Percentiles rank a stretch among this genome's conserved stretches.
phyloP scores from a whole-genome alignment of 371 early-diverging fungal genomes.

The Umbelopsis sp. region DNA sequence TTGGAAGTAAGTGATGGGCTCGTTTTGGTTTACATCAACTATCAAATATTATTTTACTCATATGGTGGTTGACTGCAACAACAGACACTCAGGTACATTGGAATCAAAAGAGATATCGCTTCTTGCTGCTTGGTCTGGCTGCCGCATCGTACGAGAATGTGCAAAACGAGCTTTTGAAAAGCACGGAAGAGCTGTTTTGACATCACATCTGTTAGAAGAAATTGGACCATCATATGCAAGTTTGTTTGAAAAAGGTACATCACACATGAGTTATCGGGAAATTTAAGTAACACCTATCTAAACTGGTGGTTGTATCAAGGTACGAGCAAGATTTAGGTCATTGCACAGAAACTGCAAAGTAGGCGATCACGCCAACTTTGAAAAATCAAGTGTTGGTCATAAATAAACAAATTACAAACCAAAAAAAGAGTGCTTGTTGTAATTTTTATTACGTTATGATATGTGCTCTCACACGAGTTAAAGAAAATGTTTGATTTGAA shows the following conservation, averaged over 20 bases:
- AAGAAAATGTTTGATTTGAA: slow-evolving; percentile 62
- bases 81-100: slow-evolving; percentile 47
- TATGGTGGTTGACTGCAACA: background rate
- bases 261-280: background rate
- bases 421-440: background rate
- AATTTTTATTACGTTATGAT: background rate
- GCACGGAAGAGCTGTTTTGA: slow-evolving; percentile 71
- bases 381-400: too few species aligned
- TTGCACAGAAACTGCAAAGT: too few species aligned
- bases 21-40: background rate
- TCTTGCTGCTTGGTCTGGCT: slow-evolving; percentile 77
- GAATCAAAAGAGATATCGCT: slow-evolving; percentile 54
- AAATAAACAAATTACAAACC: too few species aligned
- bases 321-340: too few species aligned
- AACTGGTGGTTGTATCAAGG: too few species aligned
- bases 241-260: slow-evolving; percentile 9
- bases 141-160: slow-evolving; percentile 65
- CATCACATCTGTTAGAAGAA: slow-evolving; percentile 76
- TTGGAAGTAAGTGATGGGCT: slow-evolving; percentile 55
- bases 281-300: too few species aligned
- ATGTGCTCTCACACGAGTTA: slow-evolving; percentile 24
- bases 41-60: background rate
- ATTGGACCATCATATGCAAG: slow-evolving; percentile 59
- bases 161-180: slow-evolving; percentile 71
- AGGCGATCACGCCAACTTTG: too few species aligned